Conservation (phyloP, 2,329 filamentous ascomycete species). For the Lasiodiplodia sp. region DNA sequence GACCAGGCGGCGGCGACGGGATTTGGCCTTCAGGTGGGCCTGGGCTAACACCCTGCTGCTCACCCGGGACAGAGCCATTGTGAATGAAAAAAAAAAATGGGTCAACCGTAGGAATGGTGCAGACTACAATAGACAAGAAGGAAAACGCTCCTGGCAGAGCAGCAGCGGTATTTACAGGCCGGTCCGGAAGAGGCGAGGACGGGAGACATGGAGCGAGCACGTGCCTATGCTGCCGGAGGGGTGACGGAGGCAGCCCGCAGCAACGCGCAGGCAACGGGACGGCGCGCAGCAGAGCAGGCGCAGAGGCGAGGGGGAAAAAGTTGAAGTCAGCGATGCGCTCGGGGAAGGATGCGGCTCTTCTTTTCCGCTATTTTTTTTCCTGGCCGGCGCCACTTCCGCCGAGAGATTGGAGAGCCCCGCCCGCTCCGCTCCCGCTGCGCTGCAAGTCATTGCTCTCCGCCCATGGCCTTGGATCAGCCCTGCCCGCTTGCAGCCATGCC, state of each 20-base stretch:
- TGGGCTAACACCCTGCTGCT: conserved; percentile 17
- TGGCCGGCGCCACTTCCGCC: conserved; percentile 18
- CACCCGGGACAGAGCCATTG: conserved; percentile 25
- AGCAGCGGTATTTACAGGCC: conserved; percentile 19
- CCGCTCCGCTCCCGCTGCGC: not conserved
- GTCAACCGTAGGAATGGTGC: not conserved
- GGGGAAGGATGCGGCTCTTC: conserved; percentile 20
- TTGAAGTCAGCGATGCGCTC: conserved; percentile 6
- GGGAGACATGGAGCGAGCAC: conserved; percentile 20
- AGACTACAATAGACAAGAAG: conserved; percentile 25
- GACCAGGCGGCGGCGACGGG: conserved; percentile 17
- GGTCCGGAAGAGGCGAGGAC: not conserved
- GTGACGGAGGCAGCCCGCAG: not conserved
- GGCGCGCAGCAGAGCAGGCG: not conserved
- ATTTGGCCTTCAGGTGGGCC: conserved; percentile 1
- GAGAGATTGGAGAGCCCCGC: not conserved
- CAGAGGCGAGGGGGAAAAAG: conserved; percentile 2
- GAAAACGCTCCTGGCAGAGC: conserved; percentile 17
- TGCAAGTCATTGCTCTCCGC: conserved; percentile 3
- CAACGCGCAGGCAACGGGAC: not conserved
- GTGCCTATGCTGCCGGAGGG: not conserved
- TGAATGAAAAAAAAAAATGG: not conserved
- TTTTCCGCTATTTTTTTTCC: conserved; percentile 13
- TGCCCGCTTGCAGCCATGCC: conserved; percentile 2
- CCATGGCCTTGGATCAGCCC: conserved; percentile 11